phyloP scores from a whole-genome alignment of 768 basidiomycete genomes.

The Terana coerulea region DNA sequence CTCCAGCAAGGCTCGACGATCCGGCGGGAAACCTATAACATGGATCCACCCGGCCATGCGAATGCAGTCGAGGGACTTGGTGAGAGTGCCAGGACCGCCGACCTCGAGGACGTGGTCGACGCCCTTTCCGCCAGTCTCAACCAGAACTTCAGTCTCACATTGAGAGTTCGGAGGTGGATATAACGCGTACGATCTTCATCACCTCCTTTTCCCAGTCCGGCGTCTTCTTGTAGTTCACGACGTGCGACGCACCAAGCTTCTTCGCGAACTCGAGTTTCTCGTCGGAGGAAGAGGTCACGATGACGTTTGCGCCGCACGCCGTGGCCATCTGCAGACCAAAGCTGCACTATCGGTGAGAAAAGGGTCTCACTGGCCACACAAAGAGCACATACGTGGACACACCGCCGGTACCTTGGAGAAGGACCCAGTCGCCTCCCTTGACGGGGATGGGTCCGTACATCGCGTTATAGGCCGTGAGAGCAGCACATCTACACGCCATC shows the following conservation, averaged over 20 bases:
- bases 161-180: background rate
- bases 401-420: conserved; percentile 52
- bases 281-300: conserved; percentile 63
- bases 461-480: conserved; percentile 59
- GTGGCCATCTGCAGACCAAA: conserved; percentile 59
- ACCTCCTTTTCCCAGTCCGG: conserved; percentile 57
- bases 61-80: conserved; percentile 38
- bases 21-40: conserved; percentile 43
- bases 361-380: background rate
- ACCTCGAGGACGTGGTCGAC: conserved; percentile 45
- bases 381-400: conserved; percentile 40
- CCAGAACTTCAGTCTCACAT: too few species aligned
- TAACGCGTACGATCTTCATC: conserved; percentile 35
- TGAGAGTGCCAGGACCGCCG: conserved; percentile 49
- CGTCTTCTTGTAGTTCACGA: conserved; percentile 57
- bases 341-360: background rate
- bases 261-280: conserved; percentile 50
- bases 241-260: conserved; percentile 45
- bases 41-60: conserved; percentile 42
- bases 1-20: conserved; percentile 23
- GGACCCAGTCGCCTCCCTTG: conserved; percentile 55
- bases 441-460: conserved; percentile 44
- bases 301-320: conserved; percentile 57
- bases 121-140: conserved; percentile 27
- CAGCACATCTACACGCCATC: conserved; percentile 45